These are phyloP conservation scores for Aspergillus unguis DNA, from an alignment of 2,329 filamentous ascomycete genomes.

Conservation along the genomic window DNA sequence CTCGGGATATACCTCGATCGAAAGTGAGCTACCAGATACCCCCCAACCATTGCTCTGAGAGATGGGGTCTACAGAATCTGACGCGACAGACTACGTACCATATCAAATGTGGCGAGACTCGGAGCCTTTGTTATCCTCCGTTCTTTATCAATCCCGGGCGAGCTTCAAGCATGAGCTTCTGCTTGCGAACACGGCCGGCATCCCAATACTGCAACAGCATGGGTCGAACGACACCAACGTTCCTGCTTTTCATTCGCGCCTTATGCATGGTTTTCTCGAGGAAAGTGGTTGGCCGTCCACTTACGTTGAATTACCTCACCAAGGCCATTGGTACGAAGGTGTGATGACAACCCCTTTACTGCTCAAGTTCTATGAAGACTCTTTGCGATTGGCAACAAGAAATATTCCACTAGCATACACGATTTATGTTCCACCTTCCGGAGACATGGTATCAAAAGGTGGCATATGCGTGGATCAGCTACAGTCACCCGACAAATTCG, in stretches of 20 bases:
- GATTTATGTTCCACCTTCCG: constrained; percentile 51
- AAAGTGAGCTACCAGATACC: constrained; percentile 29
- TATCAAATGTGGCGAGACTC: constrained; percentile 55
- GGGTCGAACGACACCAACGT: constrained; percentile 58
- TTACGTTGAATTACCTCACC: constrained; percentile 51
- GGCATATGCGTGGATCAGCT: constrained; percentile 52
- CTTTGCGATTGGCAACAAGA: constrained; percentile 16
- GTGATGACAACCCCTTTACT: constrained; percentile 53
- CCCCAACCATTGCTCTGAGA: not conserved
- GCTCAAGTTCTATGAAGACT: constrained; percentile 46
- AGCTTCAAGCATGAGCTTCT: constrained; percentile 57
- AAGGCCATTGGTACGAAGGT: constrained; percentile 54
- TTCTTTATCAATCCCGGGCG: constrained; percentile 49
- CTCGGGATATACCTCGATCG: constrained; percentile 58
- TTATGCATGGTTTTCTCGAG: constrained; percentile 50
- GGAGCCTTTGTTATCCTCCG: constrained; percentile 49
- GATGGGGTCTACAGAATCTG: not conserved
- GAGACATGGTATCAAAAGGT: constrained; percentile 51
- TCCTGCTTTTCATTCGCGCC: constrained; percentile 55
- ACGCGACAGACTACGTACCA: constrained; percentile 51
- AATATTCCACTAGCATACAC: constrained; percentile 41
- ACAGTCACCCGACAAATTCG: constrained; percentile 49
- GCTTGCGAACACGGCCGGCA: constrained; percentile 49
- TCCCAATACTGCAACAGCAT: constrained; percentile 57
- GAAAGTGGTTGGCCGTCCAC: constrained; percentile 42